A percentile compares a stretch with the other conserved stretches of the same genome.
Evolutionary conservation across 345 rosid genomes (phyloP).

Genomic region (Barbarea vulgaris): DNA sequence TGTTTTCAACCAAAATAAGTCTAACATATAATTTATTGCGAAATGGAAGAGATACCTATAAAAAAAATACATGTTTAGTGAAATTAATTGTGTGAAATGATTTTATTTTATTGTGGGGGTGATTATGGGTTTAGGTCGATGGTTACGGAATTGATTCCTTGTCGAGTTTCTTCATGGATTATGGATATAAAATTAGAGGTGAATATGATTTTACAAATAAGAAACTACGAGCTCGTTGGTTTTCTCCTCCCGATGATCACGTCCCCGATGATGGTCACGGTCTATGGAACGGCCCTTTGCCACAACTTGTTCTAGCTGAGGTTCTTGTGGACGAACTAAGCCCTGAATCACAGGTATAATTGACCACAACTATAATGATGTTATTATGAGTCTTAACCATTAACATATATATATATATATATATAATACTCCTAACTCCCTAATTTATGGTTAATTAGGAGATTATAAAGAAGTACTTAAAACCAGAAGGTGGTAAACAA

Average conservation of each 20-base stretch:
- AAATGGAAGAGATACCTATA: not conserved
- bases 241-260: slow-evolving; percentile 64
- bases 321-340: slow-evolving; percentile 78
- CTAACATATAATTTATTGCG: not conserved
- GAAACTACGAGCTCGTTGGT: slow-evolving; percentile 75
- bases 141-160: slow-evolving; percentile 80
- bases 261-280: slow-evolving; percentile 48
- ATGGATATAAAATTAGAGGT: slow-evolving; percentile 65
- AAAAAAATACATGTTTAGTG: too few relatives aligned
- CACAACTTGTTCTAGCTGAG: slow-evolving; percentile 77
- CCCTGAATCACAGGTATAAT: slow-evolving; percentile 63
- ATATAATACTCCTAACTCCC: not conserved
- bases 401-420: slow-evolving; percentile 29
- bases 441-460: slow-evolving; percentile 50
- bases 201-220: slow-evolving; percentile 77
- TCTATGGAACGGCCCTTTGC: slow-evolving; percentile 63
- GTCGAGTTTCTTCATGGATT: slow-evolving; percentile 70
- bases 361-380: too few relatives aligned
- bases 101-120: not conserved
- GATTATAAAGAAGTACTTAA: slow-evolving; percentile 63
- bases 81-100: not conserved
- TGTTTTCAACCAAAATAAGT: not conserved
- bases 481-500: too few relatives aligned
- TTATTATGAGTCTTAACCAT: not conserved
- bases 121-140: slow-evolving; percentile 47